These are phyloP conservation scores for Neurospora tetraspora DNA, from an alignment of 495 filamentous ascomycete species.

Conservation along the genomic window DNA sequence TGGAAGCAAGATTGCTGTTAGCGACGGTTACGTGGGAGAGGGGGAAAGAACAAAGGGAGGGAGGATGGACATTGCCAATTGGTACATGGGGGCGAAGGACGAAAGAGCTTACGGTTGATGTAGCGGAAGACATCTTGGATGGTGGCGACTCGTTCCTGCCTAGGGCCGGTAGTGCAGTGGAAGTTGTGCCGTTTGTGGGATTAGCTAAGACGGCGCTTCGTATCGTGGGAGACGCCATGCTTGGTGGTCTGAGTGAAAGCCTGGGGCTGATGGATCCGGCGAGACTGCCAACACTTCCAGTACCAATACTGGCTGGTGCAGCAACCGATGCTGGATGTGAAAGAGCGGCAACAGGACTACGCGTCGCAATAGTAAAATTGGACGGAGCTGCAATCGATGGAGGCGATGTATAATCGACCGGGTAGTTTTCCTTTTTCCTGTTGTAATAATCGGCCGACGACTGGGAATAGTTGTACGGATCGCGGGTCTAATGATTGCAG, in stretches of 20 bases:
- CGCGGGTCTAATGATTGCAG: slow-evolving; percentile 34
- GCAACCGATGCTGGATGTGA: slow-evolving; percentile 40
- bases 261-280: slow-evolving; percentile 41
- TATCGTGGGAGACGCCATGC: slow-evolving; percentile 40
- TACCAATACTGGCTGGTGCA: background rate
- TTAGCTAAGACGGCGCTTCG: slow-evolving; percentile 34
- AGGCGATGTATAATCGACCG: slow-evolving; percentile 45
- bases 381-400: slow-evolving; percentile 13
- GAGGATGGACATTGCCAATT: background rate
- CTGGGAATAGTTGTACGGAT: slow-evolving; percentile 39
- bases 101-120: slow-evolving; percentile 29
- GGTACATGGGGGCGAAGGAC: slow-evolving; percentile 4
- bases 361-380: slow-evolving; percentile 42
- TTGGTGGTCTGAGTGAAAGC: slow-evolving; percentile 36
- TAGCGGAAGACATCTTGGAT: slow-evolving; percentile 14
- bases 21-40: background rate
- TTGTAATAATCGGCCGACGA: slow-evolving; percentile 42
- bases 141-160: slow-evolving; percentile 37
- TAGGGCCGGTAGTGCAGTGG: slow-evolving; percentile 24
- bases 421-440: slow-evolving; percentile 6
- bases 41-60: background rate
- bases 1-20: slow-evolving; percentile 22
- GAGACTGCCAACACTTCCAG: background rate
- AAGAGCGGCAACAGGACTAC: slow-evolving; percentile 41
- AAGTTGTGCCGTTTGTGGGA: slow-evolving; percentile 30